Evolutionary conservation across 2,329 filamentous ascomycete species (phyloP).

Genomic region (Ophiostoma angusticollis): DNA sequence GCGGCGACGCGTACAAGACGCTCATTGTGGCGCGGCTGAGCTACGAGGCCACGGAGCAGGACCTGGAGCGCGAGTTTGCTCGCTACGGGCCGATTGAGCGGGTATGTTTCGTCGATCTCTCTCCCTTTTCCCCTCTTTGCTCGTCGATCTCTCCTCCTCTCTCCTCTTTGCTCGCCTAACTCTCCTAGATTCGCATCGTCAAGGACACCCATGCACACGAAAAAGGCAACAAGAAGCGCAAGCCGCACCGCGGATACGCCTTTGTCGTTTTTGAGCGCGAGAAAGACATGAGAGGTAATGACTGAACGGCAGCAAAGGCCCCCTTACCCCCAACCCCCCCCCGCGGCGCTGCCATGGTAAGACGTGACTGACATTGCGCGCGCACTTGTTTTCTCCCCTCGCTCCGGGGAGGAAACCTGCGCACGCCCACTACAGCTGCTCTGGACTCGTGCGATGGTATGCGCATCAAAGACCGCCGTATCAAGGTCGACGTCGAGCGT

Average conservation of each 20-base stretch:
- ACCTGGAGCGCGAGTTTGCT: conserved; percentile 86
- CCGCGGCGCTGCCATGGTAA: conserved; percentile 33
- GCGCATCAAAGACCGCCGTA: conserved; percentile 79
- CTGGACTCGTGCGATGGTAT: conserved; percentile 77
- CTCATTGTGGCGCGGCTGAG: conserved; percentile 82
- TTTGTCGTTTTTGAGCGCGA: conserved; percentile 96
- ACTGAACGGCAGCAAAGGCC: conserved; percentile 5
- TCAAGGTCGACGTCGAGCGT: conserved; percentile 92
- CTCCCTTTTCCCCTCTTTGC: not conserved
- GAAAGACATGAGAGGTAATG: conserved; percentile 97
- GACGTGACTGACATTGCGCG: conserved; percentile 56
- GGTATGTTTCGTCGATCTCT: conserved; percentile 34
- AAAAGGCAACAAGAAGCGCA: conserved; percentile 65
- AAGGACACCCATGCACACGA: conserved; percentile 58
- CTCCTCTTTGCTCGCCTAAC: not conserved
- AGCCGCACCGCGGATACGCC: conserved; percentile 78
- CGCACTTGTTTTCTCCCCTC: too few species aligned
- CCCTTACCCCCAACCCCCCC: conserved; percentile 24
- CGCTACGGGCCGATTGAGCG: conserved; percentile 90
- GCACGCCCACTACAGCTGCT: conserved; percentile 56
- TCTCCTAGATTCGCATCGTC: conserved; percentile 67
- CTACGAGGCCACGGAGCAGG: conserved; percentile 79
- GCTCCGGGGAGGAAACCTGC: too few species aligned
- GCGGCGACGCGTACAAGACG: conserved; percentile 90
- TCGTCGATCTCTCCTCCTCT: not conserved